phyloP scores from a whole-genome alignment of 352 stramenopile species.

The Globisporangium iwayamae region DNA sequence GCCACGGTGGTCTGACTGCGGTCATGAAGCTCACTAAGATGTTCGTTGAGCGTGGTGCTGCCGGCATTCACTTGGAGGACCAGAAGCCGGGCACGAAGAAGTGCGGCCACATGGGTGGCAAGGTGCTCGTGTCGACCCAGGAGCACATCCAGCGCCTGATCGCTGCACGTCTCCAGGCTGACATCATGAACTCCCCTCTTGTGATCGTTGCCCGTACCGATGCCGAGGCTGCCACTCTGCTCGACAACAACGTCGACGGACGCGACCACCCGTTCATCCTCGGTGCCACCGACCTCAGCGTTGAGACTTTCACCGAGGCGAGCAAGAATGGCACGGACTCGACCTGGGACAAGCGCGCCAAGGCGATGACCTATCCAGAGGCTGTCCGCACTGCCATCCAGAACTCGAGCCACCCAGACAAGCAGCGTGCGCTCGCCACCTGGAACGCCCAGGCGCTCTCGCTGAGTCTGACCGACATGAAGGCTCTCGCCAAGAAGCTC shows the following conservation, averaged over 20 bases:
- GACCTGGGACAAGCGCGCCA: constrained; percentile 90
- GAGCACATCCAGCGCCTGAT: constrained; percentile 97
- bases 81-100: constrained; percentile 99
- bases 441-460: constrained; percentile 83
- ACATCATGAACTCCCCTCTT: constrained; percentile 94
- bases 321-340: constrained; percentile 54
- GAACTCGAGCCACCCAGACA: constrained; percentile 56
- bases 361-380: constrained; percentile 96
- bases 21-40: constrained; percentile 99
- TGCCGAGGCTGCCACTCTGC: constrained; percentile 94
- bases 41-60: constrained; percentile 97
- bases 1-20: constrained; percentile 93
- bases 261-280: constrained; percentile 98
- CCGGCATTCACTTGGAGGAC: constrained; percentile 98
- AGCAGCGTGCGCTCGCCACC: constrained; percentile 56
- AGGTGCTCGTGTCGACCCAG: constrained; percentile 96
- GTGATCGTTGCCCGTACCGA: constrained; percentile 97
- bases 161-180: constrained; percentile 93
- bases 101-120: constrained; percentile 98
- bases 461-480: constrained; percentile 70
- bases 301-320: constrained; percentile 85
- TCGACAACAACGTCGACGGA: constrained; percentile 97
- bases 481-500: constrained; percentile 75
- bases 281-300: constrained; percentile 89
- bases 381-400: constrained; percentile 84